These are phyloP conservation scores for Scytalidium lignicola DNA, from an alignment of 2,329 filamentous ascomycete genomes.

Conservation along the genomic window DNA sequence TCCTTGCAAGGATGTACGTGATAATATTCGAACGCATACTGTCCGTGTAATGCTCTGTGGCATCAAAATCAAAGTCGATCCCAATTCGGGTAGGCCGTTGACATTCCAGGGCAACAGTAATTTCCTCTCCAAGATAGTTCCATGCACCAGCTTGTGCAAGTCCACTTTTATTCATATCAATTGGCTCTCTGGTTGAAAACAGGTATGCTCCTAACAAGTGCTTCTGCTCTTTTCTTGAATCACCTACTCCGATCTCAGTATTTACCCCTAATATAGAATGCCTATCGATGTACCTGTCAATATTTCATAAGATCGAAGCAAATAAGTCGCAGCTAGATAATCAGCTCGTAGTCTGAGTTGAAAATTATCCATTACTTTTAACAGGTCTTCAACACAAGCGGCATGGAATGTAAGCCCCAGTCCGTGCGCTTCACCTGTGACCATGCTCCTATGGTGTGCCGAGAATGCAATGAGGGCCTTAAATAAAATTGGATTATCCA, in stretches of 20 bases:
- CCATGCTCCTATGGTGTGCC: conserved; percentile 35
- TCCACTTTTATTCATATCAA: conserved; percentile 6
- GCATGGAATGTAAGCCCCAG: conserved; percentile 34
- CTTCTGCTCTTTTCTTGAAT: conserved; percentile 6
- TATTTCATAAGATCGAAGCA: conserved; percentile 45
- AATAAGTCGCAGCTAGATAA: conserved; percentile 40
- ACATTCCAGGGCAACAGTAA: conserved; percentile 41
- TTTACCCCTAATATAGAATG: conserved; percentile 2
- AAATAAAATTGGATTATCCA: conserved; percentile 37
- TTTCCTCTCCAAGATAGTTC: conserved; percentile 48
- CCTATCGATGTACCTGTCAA: conserved; percentile 29
- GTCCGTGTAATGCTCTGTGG: conserved; percentile 32
- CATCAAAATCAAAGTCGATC: conserved; percentile 30
- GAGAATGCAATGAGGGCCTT: conserved; percentile 40
- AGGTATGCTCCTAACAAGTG: conserved; percentile 13
- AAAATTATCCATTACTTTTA: conserved; percentile 23
- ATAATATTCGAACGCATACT: conserved; percentile 35
- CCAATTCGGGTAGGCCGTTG: conserved; percentile 6
- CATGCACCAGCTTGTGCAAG: conserved; percentile 40
- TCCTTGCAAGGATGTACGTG: conserved; percentile 36
- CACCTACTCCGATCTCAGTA: conserved; percentile 8
- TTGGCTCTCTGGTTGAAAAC: conserved; percentile 3
- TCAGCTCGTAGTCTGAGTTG: conserved; percentile 22
- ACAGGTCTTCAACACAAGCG: conserved; percentile 33
- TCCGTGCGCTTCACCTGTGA: conserved; percentile 21